phyloP scores from a whole-genome alignment of 208 protist species.

The Blastocrithidia nonstop region DNA sequence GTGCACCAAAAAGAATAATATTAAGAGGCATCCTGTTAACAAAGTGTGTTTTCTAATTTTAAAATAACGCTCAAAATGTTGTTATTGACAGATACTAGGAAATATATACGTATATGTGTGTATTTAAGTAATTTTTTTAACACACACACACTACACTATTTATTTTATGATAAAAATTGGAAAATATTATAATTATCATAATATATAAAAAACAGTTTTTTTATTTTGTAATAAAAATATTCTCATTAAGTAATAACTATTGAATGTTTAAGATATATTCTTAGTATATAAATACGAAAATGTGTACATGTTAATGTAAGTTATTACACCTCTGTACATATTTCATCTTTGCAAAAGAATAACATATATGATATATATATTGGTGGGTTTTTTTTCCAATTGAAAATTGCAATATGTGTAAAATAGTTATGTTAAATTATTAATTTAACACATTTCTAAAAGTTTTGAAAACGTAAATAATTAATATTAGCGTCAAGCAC shows the following conservation, averaged over 20 bases:
- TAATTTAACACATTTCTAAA: background rate
- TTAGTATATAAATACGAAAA: background rate
- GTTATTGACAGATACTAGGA: background rate
- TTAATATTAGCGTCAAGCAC: no score
- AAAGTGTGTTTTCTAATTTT: constrained; percentile 1
- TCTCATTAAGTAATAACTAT: constrained; percentile 4
- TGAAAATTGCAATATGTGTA: no score
- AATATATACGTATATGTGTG: background rate
- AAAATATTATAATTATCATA: no score
- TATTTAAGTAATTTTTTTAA: background rate
- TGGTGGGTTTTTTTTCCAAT: no score
- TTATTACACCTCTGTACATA: no score
- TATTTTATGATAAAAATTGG: constrained; percentile 1
- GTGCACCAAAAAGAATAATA: constrained; percentile 62
- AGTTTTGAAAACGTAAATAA: background rate
- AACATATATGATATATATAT: no score
- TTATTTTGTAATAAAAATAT: background rate
- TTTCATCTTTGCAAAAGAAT: no score
- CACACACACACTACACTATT: constrained; percentile 3
- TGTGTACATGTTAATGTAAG: no score
- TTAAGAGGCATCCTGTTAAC: constrained; percentile 22
- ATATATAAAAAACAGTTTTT: no score
- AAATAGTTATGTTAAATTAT: no score
- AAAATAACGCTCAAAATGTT: constrained; percentile 1
- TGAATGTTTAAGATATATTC: constrained; percentile 4